phyloP scores from a whole-genome alignment of 352 stramenopile species.

The Phytophthora pisi region DNA sequence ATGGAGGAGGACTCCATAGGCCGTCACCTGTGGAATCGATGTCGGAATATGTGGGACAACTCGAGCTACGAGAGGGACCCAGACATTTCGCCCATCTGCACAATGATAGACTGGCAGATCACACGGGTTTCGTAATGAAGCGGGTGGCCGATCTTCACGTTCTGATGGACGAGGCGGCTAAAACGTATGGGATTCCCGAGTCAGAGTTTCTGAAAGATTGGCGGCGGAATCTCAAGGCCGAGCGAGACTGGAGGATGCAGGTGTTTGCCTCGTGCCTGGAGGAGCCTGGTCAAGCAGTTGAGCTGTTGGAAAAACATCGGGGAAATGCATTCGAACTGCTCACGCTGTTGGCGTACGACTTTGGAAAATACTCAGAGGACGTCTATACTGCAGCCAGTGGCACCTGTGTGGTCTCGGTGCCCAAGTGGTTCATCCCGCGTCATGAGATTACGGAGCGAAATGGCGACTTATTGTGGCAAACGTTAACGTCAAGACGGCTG shows the following conservation, averaged over 20 bases:
- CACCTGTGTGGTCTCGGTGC: not conserved
- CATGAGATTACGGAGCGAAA: constrained; percentile 1
- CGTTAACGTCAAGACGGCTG: not conserved
- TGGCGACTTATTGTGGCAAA: not conserved
- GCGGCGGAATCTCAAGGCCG: not conserved
- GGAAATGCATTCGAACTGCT: not conserved
- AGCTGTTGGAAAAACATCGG: not conserved
- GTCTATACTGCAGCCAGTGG: not conserved
- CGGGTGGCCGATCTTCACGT: not conserved
- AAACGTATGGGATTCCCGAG: not conserved
- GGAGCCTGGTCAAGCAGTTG: not conserved
- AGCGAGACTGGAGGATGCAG: not conserved
- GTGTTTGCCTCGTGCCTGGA: not conserved
- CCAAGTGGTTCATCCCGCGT: not conserved
- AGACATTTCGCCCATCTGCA: not conserved
- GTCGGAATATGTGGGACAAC: not conserved
- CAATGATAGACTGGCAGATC: not conserved
- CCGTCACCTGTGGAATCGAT: not conserved
- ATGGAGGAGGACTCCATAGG: not conserved
- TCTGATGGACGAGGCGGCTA: not conserved
- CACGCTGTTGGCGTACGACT: not conserved
- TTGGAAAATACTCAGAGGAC: not conserved
- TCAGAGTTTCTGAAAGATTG: not conserved
- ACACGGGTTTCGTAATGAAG: not conserved
- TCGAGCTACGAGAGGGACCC: not conserved